Evolutionary conservation across 768 basidiomycete species (phyloP).

Genomic region (Punctularia strigosozonata): DNA sequence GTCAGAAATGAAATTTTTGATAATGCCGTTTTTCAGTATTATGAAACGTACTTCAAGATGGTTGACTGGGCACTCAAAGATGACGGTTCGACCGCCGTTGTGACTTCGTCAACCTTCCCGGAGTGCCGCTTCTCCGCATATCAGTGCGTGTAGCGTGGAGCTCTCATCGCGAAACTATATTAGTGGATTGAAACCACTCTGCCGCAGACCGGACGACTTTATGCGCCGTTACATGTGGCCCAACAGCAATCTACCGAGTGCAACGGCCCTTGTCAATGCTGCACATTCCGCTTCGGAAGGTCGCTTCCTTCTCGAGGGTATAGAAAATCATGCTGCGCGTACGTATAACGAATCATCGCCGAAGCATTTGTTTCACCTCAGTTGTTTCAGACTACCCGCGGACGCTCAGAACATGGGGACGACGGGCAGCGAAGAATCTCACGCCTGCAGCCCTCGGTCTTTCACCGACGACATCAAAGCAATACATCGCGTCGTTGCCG

Average conservation of each 20-base stretch:
- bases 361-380: neutral
- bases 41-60: conserved; percentile 36
- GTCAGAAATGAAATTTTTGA: conserved; percentile 10
- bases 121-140: conserved; percentile 47
- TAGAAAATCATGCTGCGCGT: conserved; percentile 80
- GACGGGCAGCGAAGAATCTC: conserved; percentile 53
- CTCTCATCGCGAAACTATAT: neutral
- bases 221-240: conserved; percentile 87
- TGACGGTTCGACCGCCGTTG: conserved; percentile 49
- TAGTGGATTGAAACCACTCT: neutral
- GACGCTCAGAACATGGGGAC: conserved; percentile 85
- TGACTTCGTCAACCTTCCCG: conserved; percentile 41
- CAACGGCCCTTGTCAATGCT: conserved; percentile 64
- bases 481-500: too few species aligned
- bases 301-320: conserved; percentile 70
- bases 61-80: conserved; percentile 34
- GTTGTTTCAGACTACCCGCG: conserved; percentile 61
- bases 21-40: conserved; percentile 20
- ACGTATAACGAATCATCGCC: conserved; percentile 14
- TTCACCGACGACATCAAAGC: too few species aligned
- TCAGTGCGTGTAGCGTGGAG: conserved; percentile 32
- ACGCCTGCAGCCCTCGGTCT: too few species aligned
- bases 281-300: conserved; percentile 60
- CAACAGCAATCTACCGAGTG: conserved; percentile 80
- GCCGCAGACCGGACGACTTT: conserved; percentile 58